A percentile compares a stretch with the other conserved stretches of the same genome.
phyloP scores from a whole-genome alignment of 148 eudicot genomes.

The Vaccinium vitisidaea region DNA sequence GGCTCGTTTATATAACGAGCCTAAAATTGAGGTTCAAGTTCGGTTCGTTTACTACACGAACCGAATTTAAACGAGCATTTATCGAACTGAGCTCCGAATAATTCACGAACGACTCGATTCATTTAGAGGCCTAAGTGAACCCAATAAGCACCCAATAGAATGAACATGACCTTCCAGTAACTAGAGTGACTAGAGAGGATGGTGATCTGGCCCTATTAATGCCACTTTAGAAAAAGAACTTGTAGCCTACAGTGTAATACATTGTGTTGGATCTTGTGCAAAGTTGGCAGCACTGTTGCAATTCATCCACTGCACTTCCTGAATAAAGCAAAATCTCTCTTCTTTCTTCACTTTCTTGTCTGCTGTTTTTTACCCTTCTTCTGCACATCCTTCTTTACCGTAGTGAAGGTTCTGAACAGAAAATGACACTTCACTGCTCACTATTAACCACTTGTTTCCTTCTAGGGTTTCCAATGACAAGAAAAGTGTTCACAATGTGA shows the following conservation, averaged over 20 bases:
- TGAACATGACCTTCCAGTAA: too few relatives aligned
- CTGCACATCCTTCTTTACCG: neutral
- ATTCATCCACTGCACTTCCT: neutral
- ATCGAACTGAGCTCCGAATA: too few relatives aligned
- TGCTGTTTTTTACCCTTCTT: neutral
- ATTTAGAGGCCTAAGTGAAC: neutral
- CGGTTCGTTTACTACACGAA: too few relatives aligned
- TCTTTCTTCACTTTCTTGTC: neutral
- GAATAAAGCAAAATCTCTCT: neutral
- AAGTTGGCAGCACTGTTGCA: slow-evolving; percentile 17
- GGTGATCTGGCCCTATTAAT: too few relatives aligned
- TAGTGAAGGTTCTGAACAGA: neutral
- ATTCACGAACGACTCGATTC: too few relatives aligned
- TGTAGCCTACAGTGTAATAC: neutral
- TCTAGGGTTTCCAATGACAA: neutral
- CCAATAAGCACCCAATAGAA: neutral
- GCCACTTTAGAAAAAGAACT: too few relatives aligned
- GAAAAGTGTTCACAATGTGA: neutral
- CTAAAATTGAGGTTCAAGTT: too few relatives aligned
- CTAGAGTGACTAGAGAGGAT: neutral
- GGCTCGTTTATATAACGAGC: too few relatives aligned
- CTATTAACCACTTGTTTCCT: neutral
- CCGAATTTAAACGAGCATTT: too few relatives aligned
- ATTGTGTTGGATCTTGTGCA: slow-evolving; percentile 28
- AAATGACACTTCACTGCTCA: neutral